Percentiles rank a stretch among this genome's conserved stretches.
Conservation (phyloP, 176 grass and related monocot genomes). For the Zoysia japonica region DNA sequence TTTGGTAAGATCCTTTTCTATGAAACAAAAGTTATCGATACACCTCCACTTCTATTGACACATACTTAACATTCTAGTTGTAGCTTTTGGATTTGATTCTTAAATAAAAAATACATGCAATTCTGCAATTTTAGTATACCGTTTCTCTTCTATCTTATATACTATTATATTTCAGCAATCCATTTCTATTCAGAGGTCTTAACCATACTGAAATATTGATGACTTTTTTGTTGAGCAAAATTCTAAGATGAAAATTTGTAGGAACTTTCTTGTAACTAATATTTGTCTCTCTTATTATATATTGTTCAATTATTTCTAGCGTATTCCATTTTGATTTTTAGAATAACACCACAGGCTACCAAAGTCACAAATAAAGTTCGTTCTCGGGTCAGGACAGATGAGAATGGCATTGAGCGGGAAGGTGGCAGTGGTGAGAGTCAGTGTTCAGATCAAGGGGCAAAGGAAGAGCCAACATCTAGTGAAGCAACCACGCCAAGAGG, state of each 20-base stretch:
- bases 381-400: conserved; percentile 62
- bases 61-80: background rate
- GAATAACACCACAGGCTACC: conserved; percentile 81
- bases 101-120: background rate
- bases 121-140: background rate
- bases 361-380: conserved; percentile 98
- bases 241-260: conserved; percentile 12
- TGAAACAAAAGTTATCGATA: conserved; percentile 10
- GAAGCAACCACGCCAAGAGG: conserved; percentile 68
- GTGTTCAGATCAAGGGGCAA: conserved; percentile 60
- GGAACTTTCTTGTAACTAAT: conserved; percentile 14
- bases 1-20: conserved; percentile 67
- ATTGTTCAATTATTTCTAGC: conserved; percentile 44
- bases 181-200: background rate
- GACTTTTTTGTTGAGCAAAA: background rate
- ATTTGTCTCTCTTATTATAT: conserved; percentile 22
- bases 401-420: conserved; percentile 65
- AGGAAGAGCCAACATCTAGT: conserved; percentile 64
- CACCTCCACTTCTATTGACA: background rate
- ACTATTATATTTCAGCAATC: background rate
- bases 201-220: background rate
- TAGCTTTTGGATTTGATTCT: background rate
- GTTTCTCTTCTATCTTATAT: background rate
- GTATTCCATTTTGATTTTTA: conserved; percentile 65
- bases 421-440: conserved; percentile 53